Base-by-base conservation (phyloP, 225 moss, liverwort and hornwort genomes). In the Thuidium tamariscinum region DNA sequence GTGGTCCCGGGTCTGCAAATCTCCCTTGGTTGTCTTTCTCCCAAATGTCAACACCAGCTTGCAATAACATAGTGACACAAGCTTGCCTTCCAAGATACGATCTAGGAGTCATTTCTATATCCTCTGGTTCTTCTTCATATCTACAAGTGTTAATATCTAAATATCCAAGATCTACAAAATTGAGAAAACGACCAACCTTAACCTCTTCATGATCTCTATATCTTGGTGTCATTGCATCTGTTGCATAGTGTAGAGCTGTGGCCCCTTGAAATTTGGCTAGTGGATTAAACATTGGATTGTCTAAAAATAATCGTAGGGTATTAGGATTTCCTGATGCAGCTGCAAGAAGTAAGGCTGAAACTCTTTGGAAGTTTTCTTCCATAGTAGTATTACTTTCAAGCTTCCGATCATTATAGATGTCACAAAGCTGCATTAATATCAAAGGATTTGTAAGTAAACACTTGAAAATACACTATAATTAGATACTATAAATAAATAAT, bases 61-160 rank as follows among this genome's bases (percentile, higher is more conserved):
- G 67, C 11, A 81, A n/a, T 10, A 81, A 16, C 25, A 81, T 63
- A 1, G 16, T 64, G 16, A 49, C n/a, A 25, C 54, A 67, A 52
- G 66, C 37, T 82, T 67, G 2, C 6, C 3, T 67, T 36, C 27
- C 49, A 25, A 26, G 4, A 7, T 48, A 65, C 7, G 3, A 17
- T 65, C 1, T 27, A 16, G 11, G 1, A 19, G 10, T 34, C 4
- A 3, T 1, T 49, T 65, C 34, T 1, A 1, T 7, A 10, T 11
- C 49, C 1, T 18, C 0, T 0, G 0, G 0, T 2, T 49, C 6
- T 8, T 23, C 26, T 0, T 16, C 0, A 16, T 37, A 13, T 7
- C 1, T 27, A 27, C 0, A 2, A 5, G 4, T 7, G 3, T 2
- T 0, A 0, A 0, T 0, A 39, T 9, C 1, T 0, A 11, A 18